Evolutionary conservation across 495 filamentous ascomycete genomes (phyloP).

Genomic region (Aspergillus nanangensis): DNA sequence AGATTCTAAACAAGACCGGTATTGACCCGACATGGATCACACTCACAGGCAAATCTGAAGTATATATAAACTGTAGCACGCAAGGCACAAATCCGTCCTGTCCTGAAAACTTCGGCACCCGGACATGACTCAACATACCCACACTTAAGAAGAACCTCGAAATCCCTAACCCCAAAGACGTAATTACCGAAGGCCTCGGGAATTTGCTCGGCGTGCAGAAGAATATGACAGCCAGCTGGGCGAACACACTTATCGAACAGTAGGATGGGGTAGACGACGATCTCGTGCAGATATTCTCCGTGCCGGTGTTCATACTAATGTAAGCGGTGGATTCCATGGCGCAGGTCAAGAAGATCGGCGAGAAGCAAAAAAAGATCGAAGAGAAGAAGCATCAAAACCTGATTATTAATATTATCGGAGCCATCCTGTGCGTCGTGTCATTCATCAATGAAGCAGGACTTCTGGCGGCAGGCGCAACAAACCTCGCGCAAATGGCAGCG

Average conservation of each 20-base stretch:
- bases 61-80: neutral
- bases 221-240: neutral
- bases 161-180: neutral
- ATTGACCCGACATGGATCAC: neutral
- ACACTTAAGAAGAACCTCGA: neutral
- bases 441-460: neutral
- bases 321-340: conserved; percentile 4
- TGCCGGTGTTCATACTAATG: conserved; percentile 1
- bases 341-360: conserved; percentile 4
- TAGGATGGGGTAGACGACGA: neutral
- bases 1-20: neutral
- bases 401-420: neutral
- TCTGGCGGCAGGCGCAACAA: neutral
- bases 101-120: neutral
- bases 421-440: neutral
- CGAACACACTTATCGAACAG: neutral
- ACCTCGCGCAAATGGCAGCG: neutral
- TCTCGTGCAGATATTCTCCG: neutral
- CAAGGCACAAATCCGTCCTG: neutral
- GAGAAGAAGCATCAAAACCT: conserved; percentile 1
- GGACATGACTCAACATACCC: neutral
- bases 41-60: neutral
- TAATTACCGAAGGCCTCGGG: neutral
- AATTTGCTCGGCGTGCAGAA: neutral
- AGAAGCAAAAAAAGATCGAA: neutral